Base-by-base conservation (phyloP, 2,329 filamentous ascomycete genomes). In the Sclerotinia spermophila region DNA sequence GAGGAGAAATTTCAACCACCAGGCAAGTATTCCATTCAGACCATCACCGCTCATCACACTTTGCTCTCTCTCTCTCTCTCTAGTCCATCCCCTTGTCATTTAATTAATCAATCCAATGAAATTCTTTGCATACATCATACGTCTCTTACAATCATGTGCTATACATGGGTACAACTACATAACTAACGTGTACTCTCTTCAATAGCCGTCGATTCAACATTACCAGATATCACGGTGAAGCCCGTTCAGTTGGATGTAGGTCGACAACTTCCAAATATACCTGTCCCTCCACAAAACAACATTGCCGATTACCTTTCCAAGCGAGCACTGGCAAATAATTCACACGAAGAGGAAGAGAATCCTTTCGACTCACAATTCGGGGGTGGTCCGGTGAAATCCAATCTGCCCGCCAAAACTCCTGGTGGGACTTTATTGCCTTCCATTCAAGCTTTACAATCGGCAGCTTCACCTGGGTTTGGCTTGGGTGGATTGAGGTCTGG, bases 331-430 rank as follows among this genome's bases (percentile, higher is more conserved):
- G 48, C 48, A 3, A 27, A 55, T 33, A 33, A 61, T 11, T 72
- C 75, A 68, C 81, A 94, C 79, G 90, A 87, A 77, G 87, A 92
- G 80, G 96, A 98, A 84, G 94, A 94, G 72, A 98, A 99, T 81
- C 95, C 96, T 13, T 98, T 99, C 78, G 96, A 98, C 81, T 93
- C 96, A 82, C 97, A 95, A 10, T 99, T 99, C 24, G 69, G 44
- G 19, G 69, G 69, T 33, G 65, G 65, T 48, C 55, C 55, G 33
- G 13, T 48, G 80, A 90, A 89, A 56, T 85, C 84, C 53, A 81
- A 87, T 73, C 83, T 83, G 69, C 48, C 48, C 11, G 83, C 85
- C 82, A 93, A 97, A 80, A 97, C 95, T 44, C 94, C 95, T 24
- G 92, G 93, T 76, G 91, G 88, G 74, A 89, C 88, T 44, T 90